Percentiles rank a stretch among this genome's conserved stretches.
Conservation (phyloP, 2,329 filamentous ascomycete species). For the Aspergillus ochraceoroseus region DNA sequence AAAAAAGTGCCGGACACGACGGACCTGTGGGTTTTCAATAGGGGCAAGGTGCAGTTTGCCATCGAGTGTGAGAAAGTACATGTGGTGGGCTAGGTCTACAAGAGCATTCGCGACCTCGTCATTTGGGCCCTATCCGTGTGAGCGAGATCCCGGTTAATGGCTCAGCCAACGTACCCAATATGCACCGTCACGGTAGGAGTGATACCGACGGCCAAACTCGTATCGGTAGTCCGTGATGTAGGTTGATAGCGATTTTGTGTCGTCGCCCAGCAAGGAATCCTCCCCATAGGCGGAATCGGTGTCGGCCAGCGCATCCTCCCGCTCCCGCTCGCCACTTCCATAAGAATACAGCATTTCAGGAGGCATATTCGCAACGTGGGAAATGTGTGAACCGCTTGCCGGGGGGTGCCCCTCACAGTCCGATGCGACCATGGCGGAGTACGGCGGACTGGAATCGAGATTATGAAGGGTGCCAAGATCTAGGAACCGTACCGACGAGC, state of each 20-base stretch:
- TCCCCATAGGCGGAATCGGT: conserved; percentile 20
- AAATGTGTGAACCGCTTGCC: not conserved
- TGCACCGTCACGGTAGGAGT: conserved; percentile 31
- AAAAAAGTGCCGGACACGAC: not conserved
- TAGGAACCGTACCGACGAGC: too few species aligned
- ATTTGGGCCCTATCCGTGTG: conserved; percentile 19
- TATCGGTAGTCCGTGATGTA: conserved; percentile 30
- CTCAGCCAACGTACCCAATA: conserved; percentile 20
- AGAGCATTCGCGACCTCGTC: conserved; percentile 24
- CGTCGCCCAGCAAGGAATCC: conserved; percentile 21
- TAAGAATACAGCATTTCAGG: conserved; percentile 3
- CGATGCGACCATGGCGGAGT: conserved; percentile 2
- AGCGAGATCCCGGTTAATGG: not conserved
- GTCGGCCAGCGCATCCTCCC: conserved; percentile 12
- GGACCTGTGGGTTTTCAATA: conserved; percentile 20
- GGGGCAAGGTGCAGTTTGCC: conserved; percentile 32
- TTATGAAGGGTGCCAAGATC: too few species aligned
- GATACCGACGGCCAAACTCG: conserved; percentile 33
- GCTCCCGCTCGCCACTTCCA: conserved; percentile 5
- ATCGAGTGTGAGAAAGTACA: conserved; percentile 36
- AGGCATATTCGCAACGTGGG: not conserved
- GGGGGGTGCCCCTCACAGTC: conserved; percentile 3
- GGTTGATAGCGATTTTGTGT: conserved; percentile 27
- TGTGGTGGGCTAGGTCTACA: conserved; percentile 35
- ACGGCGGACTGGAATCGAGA: too few species aligned